A percentile compares a stretch with the other conserved stretches of the same genome.
Conservation (phyloP, 2,329 filamentous ascomycete genomes). For the Chaetomiaceae sp. region DNA sequence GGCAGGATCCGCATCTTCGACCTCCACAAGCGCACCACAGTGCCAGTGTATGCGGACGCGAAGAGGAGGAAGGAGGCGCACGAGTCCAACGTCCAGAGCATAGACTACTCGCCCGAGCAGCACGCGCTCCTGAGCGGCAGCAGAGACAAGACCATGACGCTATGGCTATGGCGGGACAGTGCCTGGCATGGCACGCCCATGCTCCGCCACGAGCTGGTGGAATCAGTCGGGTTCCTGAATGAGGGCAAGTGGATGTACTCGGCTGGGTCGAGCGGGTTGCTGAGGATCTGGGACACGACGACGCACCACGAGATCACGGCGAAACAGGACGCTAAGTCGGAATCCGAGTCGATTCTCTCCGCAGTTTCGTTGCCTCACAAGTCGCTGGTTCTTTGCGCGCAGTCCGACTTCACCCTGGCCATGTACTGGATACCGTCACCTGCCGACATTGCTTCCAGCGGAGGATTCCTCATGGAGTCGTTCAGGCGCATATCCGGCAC, state of each 20-base stretch:
- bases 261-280: conserved; percentile 74
- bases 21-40: conserved; percentile 72
- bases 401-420: conserved; percentile 83
- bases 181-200: conserved; percentile 81
- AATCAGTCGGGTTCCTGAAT: conserved; percentile 74
- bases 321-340: conserved; percentile 60
- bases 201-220: conserved; percentile 81
- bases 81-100: conserved; percentile 84
- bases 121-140: conserved; percentile 77
- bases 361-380: conserved; percentile 62
- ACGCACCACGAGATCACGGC: conserved; percentile 74
- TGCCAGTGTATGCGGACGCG: conserved; percentile 56
- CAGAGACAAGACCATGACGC: conserved; percentile 87
- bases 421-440: conserved; percentile 55
- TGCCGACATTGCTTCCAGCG: conserved; percentile 30
- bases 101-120: conserved; percentile 75
- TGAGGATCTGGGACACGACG: conserved; percentile 79
- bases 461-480: conserved; percentile 39
- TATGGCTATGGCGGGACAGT: conserved; percentile 89
- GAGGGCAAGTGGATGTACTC: conserved; percentile 72
- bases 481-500: conserved; percentile 86
- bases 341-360: conserved; percentile 65
- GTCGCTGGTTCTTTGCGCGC: conserved; percentile 72
- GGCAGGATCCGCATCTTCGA: conserved; percentile 92
- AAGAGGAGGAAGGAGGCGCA: conserved; percentile 63